phyloP scores from a whole-genome alignment of 169 alveolate genomes.

The Cyclospora cayetanensis region DNA sequence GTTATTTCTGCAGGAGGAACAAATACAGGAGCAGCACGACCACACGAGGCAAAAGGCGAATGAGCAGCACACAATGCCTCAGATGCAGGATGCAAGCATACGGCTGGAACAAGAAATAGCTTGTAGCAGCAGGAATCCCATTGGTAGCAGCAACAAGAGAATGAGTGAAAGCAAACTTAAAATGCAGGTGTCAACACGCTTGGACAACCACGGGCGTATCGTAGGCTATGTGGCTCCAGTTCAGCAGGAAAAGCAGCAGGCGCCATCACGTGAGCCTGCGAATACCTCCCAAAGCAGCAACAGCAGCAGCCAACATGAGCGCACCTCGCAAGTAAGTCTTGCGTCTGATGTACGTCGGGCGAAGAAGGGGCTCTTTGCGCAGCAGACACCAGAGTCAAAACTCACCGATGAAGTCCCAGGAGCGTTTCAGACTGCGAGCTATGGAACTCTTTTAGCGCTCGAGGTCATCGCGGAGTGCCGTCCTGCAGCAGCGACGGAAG shows the following conservation, averaged over 20 bases:
- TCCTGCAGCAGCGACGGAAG: slow-evolving; percentile 46
- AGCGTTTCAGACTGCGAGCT: slow-evolving; percentile 30
- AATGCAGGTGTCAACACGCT: slow-evolving; percentile 38
- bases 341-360: slow-evolving; percentile 51
- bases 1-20: too few species aligned
- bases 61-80: background rate
- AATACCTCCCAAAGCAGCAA: slow-evolving; percentile 14
- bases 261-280: background rate
- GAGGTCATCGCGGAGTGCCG: slow-evolving; percentile 64
- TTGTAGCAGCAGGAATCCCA: background rate
- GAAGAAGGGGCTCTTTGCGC: background rate
- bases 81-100: background rate
- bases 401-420: background rate
- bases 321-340: slow-evolving; percentile 19
- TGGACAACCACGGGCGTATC: slow-evolving; percentile 57
- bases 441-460: slow-evolving; percentile 59
- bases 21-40: slow-evolving; percentile 24
- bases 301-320: slow-evolving; percentile 9
- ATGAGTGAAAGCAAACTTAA: background rate
- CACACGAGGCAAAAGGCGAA: background rate
- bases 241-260: slow-evolving; percentile 27
- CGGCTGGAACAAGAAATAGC: background rate
- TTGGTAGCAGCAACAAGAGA: slow-evolving; percentile 7
- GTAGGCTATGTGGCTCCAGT: slow-evolving; percentile 39
- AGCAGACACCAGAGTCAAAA: background rate